Base-by-base conservation (phyloP, 371 early-diverging fungal genomes). In the Mucor racemosus region DNA sequence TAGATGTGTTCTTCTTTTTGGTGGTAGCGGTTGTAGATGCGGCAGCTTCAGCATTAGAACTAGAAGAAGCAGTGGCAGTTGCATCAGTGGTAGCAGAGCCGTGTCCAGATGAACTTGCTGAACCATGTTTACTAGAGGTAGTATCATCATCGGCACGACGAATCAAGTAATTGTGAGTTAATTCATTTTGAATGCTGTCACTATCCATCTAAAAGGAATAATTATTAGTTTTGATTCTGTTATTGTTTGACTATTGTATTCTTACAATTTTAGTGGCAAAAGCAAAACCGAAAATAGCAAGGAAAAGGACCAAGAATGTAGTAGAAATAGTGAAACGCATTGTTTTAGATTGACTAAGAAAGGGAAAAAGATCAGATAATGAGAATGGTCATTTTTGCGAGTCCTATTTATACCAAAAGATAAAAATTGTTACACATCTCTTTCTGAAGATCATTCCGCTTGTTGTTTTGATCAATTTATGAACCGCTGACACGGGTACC, bases 401-500 rank as follows among this genome's bases (percentile, higher is more conserved):
- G 34, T n/a, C 19, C 15, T 38, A 38, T 46, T 36, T 31, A 19
- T 48, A 42, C 35, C 46, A 40, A 10, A n/a, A 42, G 41, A 46
- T 26, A 50, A 36, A 50, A 21, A 15, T 10, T 11, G 54, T 39
- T 39, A 62, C 44, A 33, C 44, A 36, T n/a, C 5, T 26, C 5
- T 38, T 50, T 17, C 46, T 46, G 38, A 38, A 48, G 48, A 50
- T 46, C 26, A 26, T 26, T 26, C 26, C 26, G 26, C 26, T 26
- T 26, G 26, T 50, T 50, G 46, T 8, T 48, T 38, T 17, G 26
- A 13, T 19, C 46, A 17, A 6, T 21, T 48, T 62, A 53, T 50
- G n/a, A 54, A 26, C 62, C 62, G 62, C 53, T 38, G 62, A 62
- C 54, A 53, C 54, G 62, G 62, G 62, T 54, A 50, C 36, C 62